These are phyloP conservation scores for Phycomyces nitens DNA, from an alignment of 192 early-diverging fungal species.

Conservation along the genomic window DNA sequence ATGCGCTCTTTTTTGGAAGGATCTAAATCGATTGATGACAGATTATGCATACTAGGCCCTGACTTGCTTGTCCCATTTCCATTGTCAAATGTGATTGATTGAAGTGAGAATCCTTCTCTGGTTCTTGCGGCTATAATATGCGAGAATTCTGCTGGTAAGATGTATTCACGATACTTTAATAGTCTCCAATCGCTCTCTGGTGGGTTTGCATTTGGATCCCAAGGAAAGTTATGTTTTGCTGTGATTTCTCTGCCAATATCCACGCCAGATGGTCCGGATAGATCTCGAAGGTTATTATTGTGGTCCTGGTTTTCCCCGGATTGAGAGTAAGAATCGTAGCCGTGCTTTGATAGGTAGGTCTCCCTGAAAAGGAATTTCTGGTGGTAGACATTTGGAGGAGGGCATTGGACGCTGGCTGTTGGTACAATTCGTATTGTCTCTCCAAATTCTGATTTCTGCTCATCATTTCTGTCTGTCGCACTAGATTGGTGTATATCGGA, in stretches of 20 bases:
- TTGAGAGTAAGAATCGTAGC: neutral
- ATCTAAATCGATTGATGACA: neutral
- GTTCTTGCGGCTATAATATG: constrained; percentile 65
- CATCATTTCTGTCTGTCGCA: neutral
- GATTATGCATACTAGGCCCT: constrained; percentile 1
- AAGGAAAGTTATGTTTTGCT: constrained; percentile 54
- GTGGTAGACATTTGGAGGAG: constrained; percentile 15
- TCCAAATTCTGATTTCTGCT: neutral
- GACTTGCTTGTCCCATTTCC: constrained; percentile 28
- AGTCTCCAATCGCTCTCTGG: constrained; percentile 60
- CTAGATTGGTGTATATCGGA: neutral
- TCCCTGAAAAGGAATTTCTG: constrained; percentile 15
- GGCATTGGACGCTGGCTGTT: neutral
- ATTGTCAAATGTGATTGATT: constrained; percentile 49
- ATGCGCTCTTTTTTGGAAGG: constrained; percentile 22
- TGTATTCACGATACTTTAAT: constrained; percentile 65
- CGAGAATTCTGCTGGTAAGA: constrained; percentile 54
- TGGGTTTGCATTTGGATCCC: constrained; percentile 61
- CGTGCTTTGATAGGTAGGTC: constrained; percentile 1
- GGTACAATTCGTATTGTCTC: neutral
- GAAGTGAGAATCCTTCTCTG: constrained; percentile 70
- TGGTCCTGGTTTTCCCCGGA: constrained; percentile 6
- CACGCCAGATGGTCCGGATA: neutral
- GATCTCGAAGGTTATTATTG: neutral
- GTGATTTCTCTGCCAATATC: neutral